Evolutionary conservation across 352 stramenopile genomes (phyloP).

Genomic region (Phytophthora ramorum): DNA sequence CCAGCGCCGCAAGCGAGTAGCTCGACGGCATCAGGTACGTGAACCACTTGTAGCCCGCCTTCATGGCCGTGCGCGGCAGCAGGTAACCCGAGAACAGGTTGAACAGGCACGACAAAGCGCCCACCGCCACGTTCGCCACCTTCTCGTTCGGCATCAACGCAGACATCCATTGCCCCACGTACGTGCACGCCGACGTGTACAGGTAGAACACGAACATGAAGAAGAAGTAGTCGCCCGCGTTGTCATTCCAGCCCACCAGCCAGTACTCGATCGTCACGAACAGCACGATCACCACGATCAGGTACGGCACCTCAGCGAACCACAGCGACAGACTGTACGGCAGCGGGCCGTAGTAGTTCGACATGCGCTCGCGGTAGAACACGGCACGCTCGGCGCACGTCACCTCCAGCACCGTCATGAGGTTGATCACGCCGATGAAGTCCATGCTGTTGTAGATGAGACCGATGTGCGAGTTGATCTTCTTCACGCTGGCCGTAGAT

Average conservation of each 20-base stretch:
- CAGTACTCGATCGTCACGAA: constrained; percentile 55
- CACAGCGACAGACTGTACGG: constrained; percentile 67
- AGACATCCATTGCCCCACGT: constrained; percentile 73
- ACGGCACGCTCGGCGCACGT: constrained; percentile 44
- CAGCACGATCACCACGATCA: constrained; percentile 36
- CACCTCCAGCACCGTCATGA: constrained; percentile 45
- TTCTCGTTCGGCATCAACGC: constrained; percentile 71
- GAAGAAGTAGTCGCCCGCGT: constrained; percentile 43
- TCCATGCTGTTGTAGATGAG: constrained; percentile 68
- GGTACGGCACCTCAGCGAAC: constrained; percentile 57
- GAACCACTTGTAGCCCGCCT: constrained; percentile 65
- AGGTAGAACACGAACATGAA: constrained; percentile 29
- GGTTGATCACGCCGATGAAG: constrained; percentile 46
- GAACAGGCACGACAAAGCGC: constrained; percentile 66
- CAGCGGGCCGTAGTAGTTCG: constrained; percentile 72
- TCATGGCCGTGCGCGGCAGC: constrained; percentile 38
- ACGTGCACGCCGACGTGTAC: constrained; percentile 68
- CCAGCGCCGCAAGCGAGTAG: constrained; percentile 53
- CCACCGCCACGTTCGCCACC: constrained; percentile 74
- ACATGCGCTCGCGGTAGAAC: constrained; percentile 58
- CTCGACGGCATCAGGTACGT: constrained; percentile 65
- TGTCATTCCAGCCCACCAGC: constrained; percentile 50
- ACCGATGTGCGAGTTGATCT: constrained; percentile 55
- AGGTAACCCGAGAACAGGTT: constrained; percentile 70
- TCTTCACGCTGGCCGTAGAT: constrained; percentile 10